phyloP scores from a whole-genome alignment of 805 yeast genomes.

The Jamesozyma piceae region DNA sequence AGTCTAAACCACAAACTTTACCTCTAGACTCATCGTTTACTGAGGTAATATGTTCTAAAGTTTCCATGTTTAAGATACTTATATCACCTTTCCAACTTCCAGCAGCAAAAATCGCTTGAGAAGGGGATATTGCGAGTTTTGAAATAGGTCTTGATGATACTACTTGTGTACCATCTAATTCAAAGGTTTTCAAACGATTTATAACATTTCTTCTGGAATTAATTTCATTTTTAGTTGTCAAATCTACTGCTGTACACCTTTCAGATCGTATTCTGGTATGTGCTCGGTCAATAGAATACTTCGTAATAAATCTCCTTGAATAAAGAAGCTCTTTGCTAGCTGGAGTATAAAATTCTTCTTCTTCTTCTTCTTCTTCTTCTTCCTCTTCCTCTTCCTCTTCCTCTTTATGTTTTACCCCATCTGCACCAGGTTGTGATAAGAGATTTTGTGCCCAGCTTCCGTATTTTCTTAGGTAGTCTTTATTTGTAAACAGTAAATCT shows the following conservation, averaged over 20 bases:
- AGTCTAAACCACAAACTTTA: conserved; percentile 61
- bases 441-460: conserved; percentile 1
- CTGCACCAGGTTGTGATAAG: background rate
- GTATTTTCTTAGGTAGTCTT: conserved; percentile 16
- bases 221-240: conserved; percentile 37
- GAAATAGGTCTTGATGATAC: conserved; percentile 65
- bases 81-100: conserved; percentile 84
- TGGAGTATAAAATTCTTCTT: conserved; percentile 81
- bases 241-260: conserved; percentile 19
- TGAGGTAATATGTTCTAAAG: conserved; percentile 27
- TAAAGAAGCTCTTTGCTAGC: conserved; percentile 47
- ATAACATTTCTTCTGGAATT: conserved; percentile 39
- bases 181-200: conserved; percentile 28
- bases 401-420: conserved; percentile 5
- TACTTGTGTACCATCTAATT: conserved; percentile 58
- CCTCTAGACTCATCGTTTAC: conserved; percentile 37
- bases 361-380: conserved; percentile 42
- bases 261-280: conserved; percentile 33
- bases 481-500: conserved; percentile 33
- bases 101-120: conserved; percentile 35
- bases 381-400: conserved; percentile 19
- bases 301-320: conserved; percentile 45
- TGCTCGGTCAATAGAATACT: conserved; percentile 42
- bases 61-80: conserved; percentile 36
- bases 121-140: conserved; percentile 37